Percentiles rank a stretch among this genome's conserved stretches.
Conservation (phyloP, 1,139 yeast genomes). For the Saccharomyces hybrid region DNA sequence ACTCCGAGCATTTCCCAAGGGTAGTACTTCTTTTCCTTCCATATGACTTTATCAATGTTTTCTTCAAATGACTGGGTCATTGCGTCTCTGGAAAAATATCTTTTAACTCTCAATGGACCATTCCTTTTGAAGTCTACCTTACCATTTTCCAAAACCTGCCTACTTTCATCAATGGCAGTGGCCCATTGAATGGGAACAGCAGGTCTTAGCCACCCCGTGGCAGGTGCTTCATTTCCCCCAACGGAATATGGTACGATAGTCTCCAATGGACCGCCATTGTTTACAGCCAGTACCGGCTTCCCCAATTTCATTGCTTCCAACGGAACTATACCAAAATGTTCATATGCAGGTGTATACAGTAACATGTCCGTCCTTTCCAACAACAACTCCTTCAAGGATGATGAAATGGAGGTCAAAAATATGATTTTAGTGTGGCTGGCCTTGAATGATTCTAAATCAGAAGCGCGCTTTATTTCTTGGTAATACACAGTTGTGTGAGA, state of each 20-base stretch:
- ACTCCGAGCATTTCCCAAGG: conserved; percentile 18
- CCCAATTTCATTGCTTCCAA: conserved; percentile 84
- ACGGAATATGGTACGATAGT: conserved; percentile 46
- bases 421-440: conserved; percentile 41
- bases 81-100: conserved; percentile 50
- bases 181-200: conserved; percentile 60
- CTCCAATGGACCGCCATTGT: conserved; percentile 91
- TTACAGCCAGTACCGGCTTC: conserved; percentile 78
- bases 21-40: conserved; percentile 14
- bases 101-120: conserved; percentile 46
- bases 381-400: conserved; percentile 57
- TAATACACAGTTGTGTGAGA: conserved; percentile 41
- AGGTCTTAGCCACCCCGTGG: conserved; percentile 75
- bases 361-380: conserved; percentile 52
- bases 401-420: conserved; percentile 74
- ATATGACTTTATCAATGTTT: conserved; percentile 28
- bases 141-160: conserved; percentile 31
- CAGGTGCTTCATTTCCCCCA: conserved; percentile 38
- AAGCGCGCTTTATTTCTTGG: conserved; percentile 8
- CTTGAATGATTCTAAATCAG: conserved; percentile 28
- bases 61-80: conserved; percentile 53
- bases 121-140: conserved; percentile 38
- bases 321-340: conserved; percentile 97
- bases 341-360: conserved; percentile 82
- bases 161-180: conserved; percentile 41